phyloP scores from a whole-genome alignment of 257 asterid genomes.

The Solanum bulbocastanum region DNA sequence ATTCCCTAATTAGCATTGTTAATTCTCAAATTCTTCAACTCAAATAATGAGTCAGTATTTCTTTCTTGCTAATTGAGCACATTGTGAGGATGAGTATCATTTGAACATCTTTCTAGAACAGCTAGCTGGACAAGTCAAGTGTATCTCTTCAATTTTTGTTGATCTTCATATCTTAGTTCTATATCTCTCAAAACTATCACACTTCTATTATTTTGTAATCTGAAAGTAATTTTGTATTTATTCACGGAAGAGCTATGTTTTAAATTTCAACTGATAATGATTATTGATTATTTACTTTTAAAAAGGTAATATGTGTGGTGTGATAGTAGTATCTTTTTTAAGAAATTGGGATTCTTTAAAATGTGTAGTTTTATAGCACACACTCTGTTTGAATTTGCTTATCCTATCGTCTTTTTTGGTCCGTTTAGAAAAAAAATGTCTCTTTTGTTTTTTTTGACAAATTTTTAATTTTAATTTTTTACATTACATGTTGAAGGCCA shows the following conservation, averaged over 20 bases:
- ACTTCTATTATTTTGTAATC: neutral
- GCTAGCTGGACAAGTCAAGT: neutral
- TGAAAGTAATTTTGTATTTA: neutral
- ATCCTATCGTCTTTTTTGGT: too few relatives aligned
- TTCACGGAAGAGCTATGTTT: neutral
- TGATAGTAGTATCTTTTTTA: neutral
- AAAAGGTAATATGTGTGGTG: neutral
- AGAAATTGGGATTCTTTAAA: neutral
- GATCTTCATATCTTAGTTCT: neutral
- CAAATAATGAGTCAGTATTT: neutral
- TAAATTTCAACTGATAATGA: neutral
- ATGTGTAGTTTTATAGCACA: neutral
- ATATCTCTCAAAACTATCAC: neutral
- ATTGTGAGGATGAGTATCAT: neutral
- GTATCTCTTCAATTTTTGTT: neutral
- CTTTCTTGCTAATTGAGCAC: neutral
- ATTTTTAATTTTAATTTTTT: too few relatives aligned
- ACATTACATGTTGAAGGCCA: neutral
- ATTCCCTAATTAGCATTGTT: neutral
- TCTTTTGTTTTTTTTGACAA: neutral
- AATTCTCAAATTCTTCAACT: neutral
- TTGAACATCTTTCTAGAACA: neutral
- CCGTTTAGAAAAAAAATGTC: too few relatives aligned
- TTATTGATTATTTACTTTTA: neutral
- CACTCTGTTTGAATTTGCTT: neutral